Evolutionary conservation across 2,329 filamentous ascomycete species (phyloP), one percentile per base, ranked within the genome.

Genomic region (Cucurbitaria berberidis): DNA sequence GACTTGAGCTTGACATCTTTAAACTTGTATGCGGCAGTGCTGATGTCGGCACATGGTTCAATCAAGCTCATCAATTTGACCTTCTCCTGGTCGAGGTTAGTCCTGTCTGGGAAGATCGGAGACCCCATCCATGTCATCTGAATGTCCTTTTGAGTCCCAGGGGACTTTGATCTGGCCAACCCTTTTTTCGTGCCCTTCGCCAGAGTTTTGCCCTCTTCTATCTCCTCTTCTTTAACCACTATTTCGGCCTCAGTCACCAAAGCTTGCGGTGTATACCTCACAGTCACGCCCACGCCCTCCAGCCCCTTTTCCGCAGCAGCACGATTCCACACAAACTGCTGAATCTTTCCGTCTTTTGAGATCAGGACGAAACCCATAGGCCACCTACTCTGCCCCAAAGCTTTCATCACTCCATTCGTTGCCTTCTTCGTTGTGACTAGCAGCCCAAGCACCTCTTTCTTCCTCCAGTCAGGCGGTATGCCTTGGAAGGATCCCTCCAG

Each of bases 321-420:
- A 30, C 75, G 74, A 69, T 93, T 93, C 89, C 89, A 93, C 3
- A 91, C 62, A 73, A 92, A 83, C 76, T 93, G 89, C 65, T 81
- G 75, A 19, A 91, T 70, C 7, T 69, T 68, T 0, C 89, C 89
- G 2, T 82, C 79, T 15, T 66, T 65, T 0, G 82, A 82, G 54
- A 89, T 86, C 49, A 84, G 84, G 22, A 90, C 74, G 64, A 86
- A 96, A 0, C 87, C 86, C 80, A 96, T 83, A 0, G 91, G 89
- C 78, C 84, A 86, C 32, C 77, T 74, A 67, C 88, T 89, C 52
- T 85, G 78, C 4, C 82, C 82, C 60, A 97, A 68, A 21, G 90
- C 86, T 42, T 91, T 86, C 51, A 90, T 79, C 3, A 96, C 86
- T 1, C 93, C 93, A 67, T 86, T 89, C 0, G 92, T 96, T 27